A percentile compares a stretch with the other conserved stretches of the same genome.
These are phyloP conservation scores for Saccharomycopsis sp. DNA, from an alignment of 805 yeast species.

Conservation along the genomic window DNA sequence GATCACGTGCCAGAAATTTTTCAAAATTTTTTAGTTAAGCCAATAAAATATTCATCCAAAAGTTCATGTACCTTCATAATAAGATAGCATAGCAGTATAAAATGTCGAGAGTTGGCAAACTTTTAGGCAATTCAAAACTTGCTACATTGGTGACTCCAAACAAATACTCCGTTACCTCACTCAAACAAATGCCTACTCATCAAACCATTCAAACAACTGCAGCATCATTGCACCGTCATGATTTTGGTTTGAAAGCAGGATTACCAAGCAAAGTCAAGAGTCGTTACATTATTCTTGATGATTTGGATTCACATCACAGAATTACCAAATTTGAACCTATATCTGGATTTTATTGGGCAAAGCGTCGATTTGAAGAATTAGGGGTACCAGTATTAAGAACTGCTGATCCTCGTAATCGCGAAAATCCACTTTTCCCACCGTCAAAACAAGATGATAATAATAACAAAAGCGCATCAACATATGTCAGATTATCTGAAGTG, in stretches of 20 bases:
- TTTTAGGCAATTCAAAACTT: slow-evolving; percentile 26
- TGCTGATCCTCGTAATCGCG: slow-evolving; percentile 26
- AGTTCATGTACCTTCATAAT: no score
- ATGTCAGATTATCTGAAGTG: slow-evolving; percentile 7
- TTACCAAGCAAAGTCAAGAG: slow-evolving; percentile 57
- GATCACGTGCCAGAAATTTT: no score
- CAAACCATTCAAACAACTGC: slow-evolving; percentile 68
- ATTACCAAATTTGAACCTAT: slow-evolving; percentile 66
- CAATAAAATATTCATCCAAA: no score
- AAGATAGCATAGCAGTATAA: no score
- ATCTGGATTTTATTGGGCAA: slow-evolving; percentile 52
- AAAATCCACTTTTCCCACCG: slow-evolving; percentile 19
- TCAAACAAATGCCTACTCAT: slow-evolving; percentile 49
- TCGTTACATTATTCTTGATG: slow-evolving; percentile 55
- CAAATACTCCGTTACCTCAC: slow-evolving; percentile 24
- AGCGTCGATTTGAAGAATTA: slow-evolving; percentile 61
- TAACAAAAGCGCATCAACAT: not conserved
- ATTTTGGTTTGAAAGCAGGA: slow-evolving; percentile 69
- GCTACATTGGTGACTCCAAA: slow-evolving; percentile 31
- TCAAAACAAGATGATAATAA: slow-evolving; percentile 1
- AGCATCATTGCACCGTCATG: slow-evolving; percentile 54
- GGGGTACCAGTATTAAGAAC: slow-evolving; percentile 42
- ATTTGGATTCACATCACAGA: slow-evolving; percentile 58
- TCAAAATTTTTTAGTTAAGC: no score
- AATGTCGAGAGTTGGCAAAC: slow-evolving; percentile 10